A percentile compares a stretch with the other conserved stretches of the same genome.
phyloP scores from a whole-genome alignment of 2,329 filamentous ascomycete genomes.

The Alternaria sp. region DNA sequence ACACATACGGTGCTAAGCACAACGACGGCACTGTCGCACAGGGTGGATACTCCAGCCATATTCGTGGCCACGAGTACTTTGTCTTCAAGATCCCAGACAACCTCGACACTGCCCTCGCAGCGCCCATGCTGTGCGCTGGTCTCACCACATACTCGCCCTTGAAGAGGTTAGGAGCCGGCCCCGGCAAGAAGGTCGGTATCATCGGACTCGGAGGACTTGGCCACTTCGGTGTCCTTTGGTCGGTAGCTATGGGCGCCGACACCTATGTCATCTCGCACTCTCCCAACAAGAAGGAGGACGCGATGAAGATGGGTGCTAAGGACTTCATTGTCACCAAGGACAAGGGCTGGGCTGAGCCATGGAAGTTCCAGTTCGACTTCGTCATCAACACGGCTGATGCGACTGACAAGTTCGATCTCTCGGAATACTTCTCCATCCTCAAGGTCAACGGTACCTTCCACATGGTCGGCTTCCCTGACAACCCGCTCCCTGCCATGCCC shows the following conservation, averaged over 20 bases:
- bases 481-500: slow-evolving; percentile 72
- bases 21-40: slow-evolving; percentile 67
- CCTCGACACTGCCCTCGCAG: slow-evolving; percentile 66
- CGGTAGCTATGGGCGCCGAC: slow-evolving; percentile 64
- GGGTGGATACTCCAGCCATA: slow-evolving; percentile 71
- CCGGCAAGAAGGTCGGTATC: slow-evolving; percentile 79
- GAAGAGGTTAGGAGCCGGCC: slow-evolving; percentile 74
- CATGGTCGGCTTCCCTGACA: slow-evolving; percentile 79
- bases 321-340: slow-evolving; percentile 65
- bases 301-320: slow-evolving; percentile 64
- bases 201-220: slow-evolving; percentile 67
- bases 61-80: slow-evolving; percentile 79
- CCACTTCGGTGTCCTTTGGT: slow-evolving; percentile 58
- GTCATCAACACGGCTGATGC: slow-evolving; percentile 77
- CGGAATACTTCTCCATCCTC: slow-evolving; percentile 76
- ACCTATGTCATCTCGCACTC: slow-evolving; percentile 67
- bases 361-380: slow-evolving; percentile 71
- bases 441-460: slow-evolving; percentile 84
- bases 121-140: slow-evolving; percentile 85
- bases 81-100: slow-evolving; percentile 77
- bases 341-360: slow-evolving; percentile 64
- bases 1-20: slow-evolving; percentile 59
- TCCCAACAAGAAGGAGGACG: slow-evolving; percentile 65
- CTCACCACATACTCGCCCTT: slow-evolving; percentile 81
- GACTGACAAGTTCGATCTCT: slow-evolving; percentile 71